Evolutionary conservation across 2,329 filamentous ascomycete species (phyloP), one percentile per base, ranked within the genome.

Genomic region (Ampelomyces quisqualis): DNA sequence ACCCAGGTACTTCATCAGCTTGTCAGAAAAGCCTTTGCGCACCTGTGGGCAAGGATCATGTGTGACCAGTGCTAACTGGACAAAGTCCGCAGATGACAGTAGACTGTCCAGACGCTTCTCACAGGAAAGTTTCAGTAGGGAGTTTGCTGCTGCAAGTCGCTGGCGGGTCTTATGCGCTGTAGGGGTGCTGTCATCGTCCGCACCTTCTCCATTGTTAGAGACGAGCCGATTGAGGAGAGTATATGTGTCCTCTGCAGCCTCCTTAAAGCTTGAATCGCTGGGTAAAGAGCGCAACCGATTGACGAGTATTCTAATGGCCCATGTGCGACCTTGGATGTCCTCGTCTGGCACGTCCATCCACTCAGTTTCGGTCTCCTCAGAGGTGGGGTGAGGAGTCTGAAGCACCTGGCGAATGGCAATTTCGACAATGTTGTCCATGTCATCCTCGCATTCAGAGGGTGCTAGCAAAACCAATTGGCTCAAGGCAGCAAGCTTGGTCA

Each of bases 1-100:
- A 7, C 86, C 86, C 4, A 97, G 79, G 59, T 95, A 91, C 70
- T 95, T 96, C 70, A 95, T 93, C 27, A 98, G 74, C 56, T 90
- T 90, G 58, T 84, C 82, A 38, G 93, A 77, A 58, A 98, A 97
- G 2, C 79, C 80, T 32, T 78, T 79, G 22, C 93, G 85, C 19
- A 97, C 89, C 50, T 85, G 78, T 2, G 80, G 72, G 34, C 86
- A 77, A 5, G 77, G 76, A 60, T 96, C 90, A 63, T 97, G 91
- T 2, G 86, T 81, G 9, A 95, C 79, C 46, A 88, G 78, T 0
- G 90, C 86, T 8, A 98, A 77, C 19, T 80, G 77, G 62, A 95
- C 88, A 70, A 97, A 98, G 58, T 86, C 83, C 4, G 73, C 65
- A 1, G 86, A 81, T 4, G 80, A 79, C 34, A 97, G 76, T 14